Percentiles rank a stretch among this genome's conserved stretches.
phyloP scores from a whole-genome alignment of 805 yeast genomes.

The Metschnikowia colocasiae region DNA sequence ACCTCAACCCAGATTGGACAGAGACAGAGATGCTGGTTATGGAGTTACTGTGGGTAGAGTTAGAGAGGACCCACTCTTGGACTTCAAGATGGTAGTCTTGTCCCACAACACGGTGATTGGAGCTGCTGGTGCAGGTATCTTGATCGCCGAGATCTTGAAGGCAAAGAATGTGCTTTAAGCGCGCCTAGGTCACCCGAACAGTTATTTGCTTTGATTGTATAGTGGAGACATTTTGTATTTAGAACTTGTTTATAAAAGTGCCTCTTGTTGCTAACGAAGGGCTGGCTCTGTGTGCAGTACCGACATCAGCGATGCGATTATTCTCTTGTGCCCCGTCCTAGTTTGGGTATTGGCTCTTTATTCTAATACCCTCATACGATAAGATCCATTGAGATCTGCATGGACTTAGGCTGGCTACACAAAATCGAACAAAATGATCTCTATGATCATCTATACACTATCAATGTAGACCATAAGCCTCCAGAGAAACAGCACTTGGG shows the following conservation, averaged over 20 bases:
- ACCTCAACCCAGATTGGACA: conserved; percentile 97
- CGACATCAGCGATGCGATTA: background rate
- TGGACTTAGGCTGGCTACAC: conserved; percentile 1
- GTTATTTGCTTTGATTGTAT: background rate
- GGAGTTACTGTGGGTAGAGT: conserved; percentile 94
- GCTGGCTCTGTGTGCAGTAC: background rate
- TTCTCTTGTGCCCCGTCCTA: background rate
- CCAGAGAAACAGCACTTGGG: conserved; percentile 32
- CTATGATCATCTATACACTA: conserved; percentile 31
- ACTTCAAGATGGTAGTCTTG: conserved; percentile 93
- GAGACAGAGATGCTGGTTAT: conserved; percentile 90
- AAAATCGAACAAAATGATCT: conserved; percentile 16
- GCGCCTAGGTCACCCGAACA: background rate
- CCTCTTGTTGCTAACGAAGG: background rate
- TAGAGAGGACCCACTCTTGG: conserved; percentile 89
- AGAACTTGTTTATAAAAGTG: background rate
- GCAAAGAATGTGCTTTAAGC: conserved; percentile 68
- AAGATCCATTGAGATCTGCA: background rate
- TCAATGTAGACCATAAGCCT: conserved; percentile 28
- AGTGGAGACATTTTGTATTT: background rate
- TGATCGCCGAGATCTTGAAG: conserved; percentile 85
- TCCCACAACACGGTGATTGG: conserved; percentile 97
- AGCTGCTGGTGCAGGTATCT: conserved; percentile 97
- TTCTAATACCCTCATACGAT: background rate
- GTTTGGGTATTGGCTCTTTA: background rate